Evolutionary conservation across 192 early-diverging fungal species (phyloP).

Genomic region (Gigaspora rosea): DNA sequence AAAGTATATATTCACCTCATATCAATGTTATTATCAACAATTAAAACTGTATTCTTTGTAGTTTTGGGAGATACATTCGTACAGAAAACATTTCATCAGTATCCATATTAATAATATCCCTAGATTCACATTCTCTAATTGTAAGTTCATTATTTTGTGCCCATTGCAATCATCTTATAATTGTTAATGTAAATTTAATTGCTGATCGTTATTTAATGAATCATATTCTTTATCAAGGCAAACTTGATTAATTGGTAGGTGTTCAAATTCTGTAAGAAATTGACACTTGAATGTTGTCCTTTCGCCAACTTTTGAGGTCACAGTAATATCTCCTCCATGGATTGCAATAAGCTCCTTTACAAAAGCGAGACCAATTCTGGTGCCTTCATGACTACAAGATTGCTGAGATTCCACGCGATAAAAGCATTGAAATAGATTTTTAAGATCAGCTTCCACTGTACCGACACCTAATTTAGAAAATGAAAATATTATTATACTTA

Average conservation of each 20-base stretch:
- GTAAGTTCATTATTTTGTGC: conserved; percentile 7
- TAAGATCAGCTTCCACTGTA: conserved; percentile 50
- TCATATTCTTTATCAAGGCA: conserved; percentile 34
- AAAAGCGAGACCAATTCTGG: conserved; percentile 60
- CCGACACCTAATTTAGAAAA: conserved; percentile 36
- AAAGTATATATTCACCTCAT: conserved; percentile 34
- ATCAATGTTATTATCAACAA: conserved; percentile 51
- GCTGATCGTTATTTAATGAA: no score
- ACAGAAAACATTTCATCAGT: no score
- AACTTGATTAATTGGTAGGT: conserved; percentile 46
- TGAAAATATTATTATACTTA: no score
- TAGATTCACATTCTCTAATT: no score
- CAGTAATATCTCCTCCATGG: conserved; percentile 51
- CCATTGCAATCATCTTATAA: conserved; percentile 35
- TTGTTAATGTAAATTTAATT: no score
- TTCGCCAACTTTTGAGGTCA: conserved; percentile 42
- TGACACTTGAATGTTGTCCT: conserved; percentile 52
- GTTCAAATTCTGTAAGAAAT: conserved; percentile 51
- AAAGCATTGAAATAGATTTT: conserved; percentile 59
- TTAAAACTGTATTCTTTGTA: conserved; percentile 26
- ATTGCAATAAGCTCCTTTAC: conserved; percentile 43
- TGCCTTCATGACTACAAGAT: conserved; percentile 59
- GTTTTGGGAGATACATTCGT: no score
- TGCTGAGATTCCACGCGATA: conserved; percentile 56
- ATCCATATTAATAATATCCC: no score